Evolutionary conservation across 257 asterid species (phyloP).

Genomic region (Gentiana macrophylla): DNA sequence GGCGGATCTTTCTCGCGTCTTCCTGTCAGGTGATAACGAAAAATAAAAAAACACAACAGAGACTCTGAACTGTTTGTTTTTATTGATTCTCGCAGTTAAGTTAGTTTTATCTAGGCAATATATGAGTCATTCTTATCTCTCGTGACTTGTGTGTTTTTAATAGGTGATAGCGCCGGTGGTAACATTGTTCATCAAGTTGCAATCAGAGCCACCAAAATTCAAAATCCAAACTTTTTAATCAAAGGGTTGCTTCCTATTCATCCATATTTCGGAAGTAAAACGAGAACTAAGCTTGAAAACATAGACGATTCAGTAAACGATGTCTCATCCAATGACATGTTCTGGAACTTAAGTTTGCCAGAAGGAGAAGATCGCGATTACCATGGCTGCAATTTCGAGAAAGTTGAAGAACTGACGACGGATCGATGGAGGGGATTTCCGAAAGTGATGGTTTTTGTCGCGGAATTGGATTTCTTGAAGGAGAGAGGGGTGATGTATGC

Average conservation of each 20-base stretch:
- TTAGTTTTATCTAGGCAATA: too few species aligned
- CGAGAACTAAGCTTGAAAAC: conserved; percentile 42
- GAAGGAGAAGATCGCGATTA: conserved; percentile 44
- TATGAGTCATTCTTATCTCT: too few species aligned
- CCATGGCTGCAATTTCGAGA: conserved; percentile 53
- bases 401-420: conserved; percentile 8
- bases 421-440: conserved; percentile 45
- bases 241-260: conserved; percentile 58
- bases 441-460: conserved; percentile 43
- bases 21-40: conserved; percentile 65
- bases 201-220: conserved; percentile 2
- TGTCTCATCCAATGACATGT: conserved; percentile 56
- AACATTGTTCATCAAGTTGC: conserved; percentile 69
- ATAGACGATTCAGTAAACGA: conserved; percentile 23
- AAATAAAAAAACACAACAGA: too few species aligned
- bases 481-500: conserved; percentile 68
- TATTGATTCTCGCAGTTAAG: too few species aligned
- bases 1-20: conserved; percentile 41
- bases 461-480: conserved; percentile 59
- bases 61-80: too few species aligned
- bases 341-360: conserved; percentile 69
- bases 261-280: conserved; percentile 62
- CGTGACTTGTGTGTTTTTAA: too few species aligned
- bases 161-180: conserved; percentile 81
- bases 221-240: conserved; percentile 8